Evolutionary conservation across 176 grass and related monocot species (phyloP), one percentile per base, ranked within the genome.

Genomic region (Bonia amplexicaulis): DNA sequence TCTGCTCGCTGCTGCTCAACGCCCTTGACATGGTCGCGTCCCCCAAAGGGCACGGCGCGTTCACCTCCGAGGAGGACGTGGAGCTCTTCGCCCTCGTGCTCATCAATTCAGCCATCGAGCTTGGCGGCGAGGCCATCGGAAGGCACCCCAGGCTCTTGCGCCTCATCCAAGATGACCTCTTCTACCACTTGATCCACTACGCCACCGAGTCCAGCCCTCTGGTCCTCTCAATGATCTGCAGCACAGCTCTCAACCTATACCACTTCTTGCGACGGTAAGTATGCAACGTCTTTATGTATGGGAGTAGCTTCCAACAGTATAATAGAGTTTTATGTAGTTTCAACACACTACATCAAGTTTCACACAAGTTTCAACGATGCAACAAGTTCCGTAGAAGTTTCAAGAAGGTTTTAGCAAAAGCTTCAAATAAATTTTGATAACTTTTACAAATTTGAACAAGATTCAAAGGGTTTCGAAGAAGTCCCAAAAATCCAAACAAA

Each of bases 181-280:
- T 94, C 85, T 89, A 87, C 84, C 91, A 98, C 79, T 47, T 98
- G 14, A 95, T 98, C 51, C 81, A 87, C 79, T 81, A 89, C 35
- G 91, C 93, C 19, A 89, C 85, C 0, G 80, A 77, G 3, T 89
- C 86, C 25, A 88, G 91, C 78, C 93, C 96, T 1, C 79, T 98
- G 6, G 91, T 98, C 37, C 96, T 98, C 66, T 98, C 96, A 49
- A 98, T 95, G 91, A 98, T 98, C 88, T 98, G 96, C 80, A 98
- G 96, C 87, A 92, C 96, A 0, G 91, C 92, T 20, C 80, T 98
- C 9, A 93, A 98, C 73, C 85, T 98, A 9, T 98, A 98, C 84
- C 89, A 98, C 65, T 95, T 98, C 81, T 61, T 95, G 69, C 89
- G 96, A 13, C 83, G 91, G 87, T 97, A 78, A 67, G 44, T 15